Evolutionary conservation across 495 filamentous ascomycete species (phyloP), one percentile per base, ranked within the genome.

Genomic region (Tetracladium setigerum): DNA sequence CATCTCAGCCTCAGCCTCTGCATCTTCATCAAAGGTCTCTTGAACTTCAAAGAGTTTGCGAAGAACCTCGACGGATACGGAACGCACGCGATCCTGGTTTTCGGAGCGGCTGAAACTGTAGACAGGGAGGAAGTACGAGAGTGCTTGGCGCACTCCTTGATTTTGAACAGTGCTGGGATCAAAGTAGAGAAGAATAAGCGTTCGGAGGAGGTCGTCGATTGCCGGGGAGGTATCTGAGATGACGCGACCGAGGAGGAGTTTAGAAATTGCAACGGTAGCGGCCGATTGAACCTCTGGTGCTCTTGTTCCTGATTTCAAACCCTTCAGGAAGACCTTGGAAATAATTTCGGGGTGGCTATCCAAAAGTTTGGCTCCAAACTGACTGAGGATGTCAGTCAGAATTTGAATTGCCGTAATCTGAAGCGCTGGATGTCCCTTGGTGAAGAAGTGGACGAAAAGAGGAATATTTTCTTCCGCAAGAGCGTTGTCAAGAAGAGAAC

Each of bases 61-160:
- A 30, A 95, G 59, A 0, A 87, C 81, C 22, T 78, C 73, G 5
- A 87, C 73, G 5, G 82, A 74, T 7, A 96, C 72, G 5, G 63
- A 57, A 11, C 79, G 77, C 87, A 97, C 90, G 17, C 83, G 71
- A 19, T 79, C 72, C 52, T 89, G 87, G 59, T 95, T 95, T 34
- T 83, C 83, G 9, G 79, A 61, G 10, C 83, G 73, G 18, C 82
- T 86, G 61, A 90, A 94, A 60, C 86, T 89, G 71, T 94, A 98
- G 0, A 96, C 92, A 0, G 92, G 92, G 54, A 98, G 74, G 73
- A 96, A 97, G 62, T 98, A 98, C 44, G 85, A 87, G 18, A 98
- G 73, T 0, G 87, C 81, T 65, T 98, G 92, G 0, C 89, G 74
- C 15, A 97, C 82, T n/a, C 77, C 79, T 50, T 92, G 85, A 59